Conservation (phyloP, 176 grass and related monocot species). For the Eleusine coracana region DNA sequence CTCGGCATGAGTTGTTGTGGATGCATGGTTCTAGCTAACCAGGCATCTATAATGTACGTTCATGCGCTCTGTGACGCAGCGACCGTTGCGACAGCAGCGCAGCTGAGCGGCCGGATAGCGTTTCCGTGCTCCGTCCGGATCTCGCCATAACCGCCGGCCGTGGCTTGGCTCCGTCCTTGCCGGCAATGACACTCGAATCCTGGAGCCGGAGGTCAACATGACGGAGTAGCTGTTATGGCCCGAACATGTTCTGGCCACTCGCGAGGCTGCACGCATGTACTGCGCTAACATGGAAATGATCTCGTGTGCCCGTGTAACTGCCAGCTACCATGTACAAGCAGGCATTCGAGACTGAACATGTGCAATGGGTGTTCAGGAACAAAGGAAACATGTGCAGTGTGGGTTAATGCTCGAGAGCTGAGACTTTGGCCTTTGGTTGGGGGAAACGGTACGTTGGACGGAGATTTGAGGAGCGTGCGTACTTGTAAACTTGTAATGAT, state of each 20-base stretch:
- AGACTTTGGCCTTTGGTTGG: neutral
- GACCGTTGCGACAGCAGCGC: neutral
- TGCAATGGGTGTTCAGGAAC: too few species aligned
- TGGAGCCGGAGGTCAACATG: neutral
- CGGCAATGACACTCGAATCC: neutral
- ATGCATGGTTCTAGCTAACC: neutral
- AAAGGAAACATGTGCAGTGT: too few species aligned
- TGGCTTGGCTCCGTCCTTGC: conserved; percentile 24
- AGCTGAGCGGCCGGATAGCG: neutral
- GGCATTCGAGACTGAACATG: neutral
- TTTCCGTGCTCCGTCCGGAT: neutral
- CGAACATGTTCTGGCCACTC: neutral
- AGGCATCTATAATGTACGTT: neutral
- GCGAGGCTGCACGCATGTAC: neutral
- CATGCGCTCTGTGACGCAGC: neutral
- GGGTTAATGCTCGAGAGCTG: too few species aligned
- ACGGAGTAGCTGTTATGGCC: neutral
- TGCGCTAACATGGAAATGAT: neutral
- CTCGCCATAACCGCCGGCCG: neutral
- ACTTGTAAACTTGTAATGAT: neutral
- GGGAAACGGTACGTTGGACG: neutral
- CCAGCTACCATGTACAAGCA: neutral
- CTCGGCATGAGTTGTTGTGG: neutral
- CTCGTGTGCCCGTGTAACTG: neutral
- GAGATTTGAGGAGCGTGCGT: neutral